Conservation (phyloP, 2,329 filamentous ascomycete genomes). For the Clonostachys solani region DNA sequence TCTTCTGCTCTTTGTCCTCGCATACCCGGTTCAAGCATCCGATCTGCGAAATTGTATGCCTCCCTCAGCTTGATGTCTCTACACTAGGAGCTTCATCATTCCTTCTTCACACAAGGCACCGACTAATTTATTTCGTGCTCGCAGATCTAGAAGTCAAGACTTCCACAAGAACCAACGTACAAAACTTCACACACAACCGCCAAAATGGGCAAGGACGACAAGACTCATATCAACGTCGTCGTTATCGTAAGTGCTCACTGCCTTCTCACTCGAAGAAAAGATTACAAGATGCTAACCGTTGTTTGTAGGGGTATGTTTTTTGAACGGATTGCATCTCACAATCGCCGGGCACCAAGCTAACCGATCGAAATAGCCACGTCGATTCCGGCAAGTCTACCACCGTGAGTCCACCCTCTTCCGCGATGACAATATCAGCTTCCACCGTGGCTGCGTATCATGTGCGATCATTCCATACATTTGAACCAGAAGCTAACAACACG, state of each 20-base stretch:
- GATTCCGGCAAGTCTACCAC: constrained; percentile 99
- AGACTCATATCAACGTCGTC: constrained; percentile 96
- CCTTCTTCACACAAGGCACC: constrained; percentile 5
- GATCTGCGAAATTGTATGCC: constrained; percentile 34
- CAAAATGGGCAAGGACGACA: constrained; percentile 73
- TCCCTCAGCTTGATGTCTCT: background rate
- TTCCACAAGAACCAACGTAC: background rate
- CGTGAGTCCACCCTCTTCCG: constrained; percentile 49
- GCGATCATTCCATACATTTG: too few relatives aligned
- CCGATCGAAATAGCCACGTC: constrained; percentile 67
- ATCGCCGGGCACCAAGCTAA: constrained; percentile 14
- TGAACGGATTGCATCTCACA: background rate
- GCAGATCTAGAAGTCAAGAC: constrained; percentile 3
- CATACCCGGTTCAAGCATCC: constrained; percentile 40
- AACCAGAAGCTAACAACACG: constrained; percentile 1
- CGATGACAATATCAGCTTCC: constrained; percentile 18
- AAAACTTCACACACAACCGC: constrained; percentile 14
- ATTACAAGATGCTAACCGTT: constrained; percentile 8
- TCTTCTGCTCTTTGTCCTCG: constrained; percentile 34
- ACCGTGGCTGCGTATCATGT: background rate
- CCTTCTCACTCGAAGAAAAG: background rate
- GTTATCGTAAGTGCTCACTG: constrained; percentile 63
- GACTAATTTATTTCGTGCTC: constrained; percentile 2
- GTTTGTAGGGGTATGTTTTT: constrained; percentile 18
- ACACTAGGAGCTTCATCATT: constrained; percentile 2